Percentiles rank a stretch among this genome's conserved stretches.
These are phyloP conservation scores for Tetrahymena malaccensis DNA, from an alignment of 73 alveolate genomes.

Conservation along the genomic window DNA sequence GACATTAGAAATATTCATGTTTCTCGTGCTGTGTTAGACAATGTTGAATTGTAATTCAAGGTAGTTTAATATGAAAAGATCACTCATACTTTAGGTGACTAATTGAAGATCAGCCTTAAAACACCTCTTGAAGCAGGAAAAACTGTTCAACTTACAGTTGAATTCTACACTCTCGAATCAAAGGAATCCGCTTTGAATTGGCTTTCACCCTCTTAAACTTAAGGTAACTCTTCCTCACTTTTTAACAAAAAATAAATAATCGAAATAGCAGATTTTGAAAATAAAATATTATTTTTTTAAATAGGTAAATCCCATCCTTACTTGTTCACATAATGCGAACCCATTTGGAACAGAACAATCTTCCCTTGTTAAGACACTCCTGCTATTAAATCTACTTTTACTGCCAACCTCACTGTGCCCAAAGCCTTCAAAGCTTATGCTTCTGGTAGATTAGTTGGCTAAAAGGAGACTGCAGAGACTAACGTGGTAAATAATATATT, in stretches of 20 bases:
- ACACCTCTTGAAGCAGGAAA: not conserved
- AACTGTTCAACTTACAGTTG: not conserved
- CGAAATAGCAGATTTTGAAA: not conserved
- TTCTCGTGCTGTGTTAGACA: not conserved
- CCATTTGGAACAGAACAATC: constrained; percentile 84
- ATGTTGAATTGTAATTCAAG: not conserved
- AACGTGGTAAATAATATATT: not conserved
- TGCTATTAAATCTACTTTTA: constrained; percentile 75
- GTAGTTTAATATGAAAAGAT: not conserved
- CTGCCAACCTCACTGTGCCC: constrained; percentile 44
- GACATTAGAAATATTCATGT: not conserved
- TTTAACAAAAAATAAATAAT: not conserved
- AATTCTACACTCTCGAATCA: not conserved
- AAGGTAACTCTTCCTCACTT: not conserved
- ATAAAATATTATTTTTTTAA: not conserved
- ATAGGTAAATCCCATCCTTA: constrained; percentile 73
- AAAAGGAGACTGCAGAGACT: not conserved
- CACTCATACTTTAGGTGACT: constrained; percentile 5
- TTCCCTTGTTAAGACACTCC: constrained; percentile 99
- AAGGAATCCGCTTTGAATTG: constrained; percentile 27
- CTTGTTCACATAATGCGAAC: constrained; percentile 88
- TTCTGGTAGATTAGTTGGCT: constrained; percentile 38
- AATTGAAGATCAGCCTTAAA: not conserved
- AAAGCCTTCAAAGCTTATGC: constrained; percentile 50
- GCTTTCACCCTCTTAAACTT: constrained; percentile 14